Base-by-base conservation (phyloP, 2,329 filamentous ascomycete genomes). In the Trichoderma semiorbis region DNA sequence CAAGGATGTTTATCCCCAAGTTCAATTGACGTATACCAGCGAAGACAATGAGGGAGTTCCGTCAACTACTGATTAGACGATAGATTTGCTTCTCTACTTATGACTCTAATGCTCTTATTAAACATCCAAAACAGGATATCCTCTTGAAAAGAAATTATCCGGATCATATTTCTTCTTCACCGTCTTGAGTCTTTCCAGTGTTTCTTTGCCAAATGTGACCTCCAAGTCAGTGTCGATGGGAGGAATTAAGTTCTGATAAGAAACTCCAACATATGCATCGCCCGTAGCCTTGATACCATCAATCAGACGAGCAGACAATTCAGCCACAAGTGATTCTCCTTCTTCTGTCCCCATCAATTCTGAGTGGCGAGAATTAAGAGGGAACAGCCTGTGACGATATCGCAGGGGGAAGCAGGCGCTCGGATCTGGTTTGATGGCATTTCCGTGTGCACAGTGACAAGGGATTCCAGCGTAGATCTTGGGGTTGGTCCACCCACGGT, bases 91-190 rank as follows among this genome's bases (percentile, higher is more conserved):
- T 50, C 43, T 21, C 43, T 50, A 50, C 10, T 50, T 11, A 50
- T 50, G 32, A 12, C 21, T 12, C 4, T 53, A 53, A n/a, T 5
- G 5, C 14, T 26, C 24, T 10, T 34, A 11, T 55, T 14, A 50
- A 28, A 55, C n/a, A 5, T 21, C 32, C 34, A 69, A 26, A n/a
- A 8, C 21, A 11, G 68, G 68, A 24, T 64, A 70, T 24, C 68
- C 68, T n/a, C 60, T 64, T 2, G 68, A 64, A 55, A 70, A 70
- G 39, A 70, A 63, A 58, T 70, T 64, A 0, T 70, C 47, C 12
- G 47, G 43, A 5, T 70, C 68, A 6, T 70, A 70, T 12, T 70
- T 47, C 47, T 65, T 64, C 60, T 70, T 70, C 3, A 70, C 1
- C 11, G 8, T 21, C 14, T 24, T 39, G n/a, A 70, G 60, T 18